Evolutionary conservation across 495 filamentous ascomycete species (phyloP).

Genomic region (Podospora appendiculata): DNA sequence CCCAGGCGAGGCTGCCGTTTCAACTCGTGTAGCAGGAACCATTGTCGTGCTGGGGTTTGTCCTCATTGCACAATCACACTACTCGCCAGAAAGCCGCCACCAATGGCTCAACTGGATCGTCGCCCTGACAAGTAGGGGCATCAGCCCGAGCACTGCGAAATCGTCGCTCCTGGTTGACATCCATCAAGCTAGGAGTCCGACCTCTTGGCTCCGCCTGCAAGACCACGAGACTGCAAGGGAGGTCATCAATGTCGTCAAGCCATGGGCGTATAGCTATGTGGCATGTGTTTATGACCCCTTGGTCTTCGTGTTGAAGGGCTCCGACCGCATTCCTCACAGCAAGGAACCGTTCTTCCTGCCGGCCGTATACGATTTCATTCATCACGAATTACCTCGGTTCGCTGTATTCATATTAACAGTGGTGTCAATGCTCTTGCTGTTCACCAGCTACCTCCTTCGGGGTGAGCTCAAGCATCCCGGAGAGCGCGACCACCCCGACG

Average conservation of each 20-base stretch:
- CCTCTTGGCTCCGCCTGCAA: slow-evolving; percentile 63
- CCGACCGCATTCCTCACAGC: slow-evolving; percentile 44
- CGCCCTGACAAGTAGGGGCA: slow-evolving; percentile 14
- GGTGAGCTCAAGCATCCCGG: slow-evolving; percentile 34
- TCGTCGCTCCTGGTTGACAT: slow-evolving; percentile 40
- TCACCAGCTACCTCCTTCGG: slow-evolving; percentile 61
- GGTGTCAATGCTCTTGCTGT: slow-evolving; percentile 47
- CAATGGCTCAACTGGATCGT: slow-evolving; percentile 34
- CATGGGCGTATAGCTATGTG: slow-evolving; percentile 55
- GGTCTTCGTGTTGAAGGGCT: slow-evolving; percentile 57
- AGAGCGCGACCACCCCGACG: slow-evolving; percentile 28
- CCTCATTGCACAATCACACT: slow-evolving; percentile 57
- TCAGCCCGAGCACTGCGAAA: slow-evolving; percentile 22
- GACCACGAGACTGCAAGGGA: slow-evolving; percentile 67
- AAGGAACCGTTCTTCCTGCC: slow-evolving; percentile 36
- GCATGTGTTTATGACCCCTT: slow-evolving; percentile 60
- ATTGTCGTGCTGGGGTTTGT: slow-evolving; percentile 55
- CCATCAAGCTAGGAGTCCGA: slow-evolving; percentile 60
- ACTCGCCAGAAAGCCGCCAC: slow-evolving; percentile 45
- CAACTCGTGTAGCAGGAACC: slow-evolving; percentile 53
- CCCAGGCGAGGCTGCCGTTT: slow-evolving; percentile 43
- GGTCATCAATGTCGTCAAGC: slow-evolving; percentile 60
- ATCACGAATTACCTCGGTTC: slow-evolving; percentile 50
- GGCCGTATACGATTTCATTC: slow-evolving; percentile 48
- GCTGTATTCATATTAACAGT: slow-evolving; percentile 44